Evolutionary conservation across 108 stramenopile species (phyloP).

Genomic region (Skeletonema potamos): DNA sequence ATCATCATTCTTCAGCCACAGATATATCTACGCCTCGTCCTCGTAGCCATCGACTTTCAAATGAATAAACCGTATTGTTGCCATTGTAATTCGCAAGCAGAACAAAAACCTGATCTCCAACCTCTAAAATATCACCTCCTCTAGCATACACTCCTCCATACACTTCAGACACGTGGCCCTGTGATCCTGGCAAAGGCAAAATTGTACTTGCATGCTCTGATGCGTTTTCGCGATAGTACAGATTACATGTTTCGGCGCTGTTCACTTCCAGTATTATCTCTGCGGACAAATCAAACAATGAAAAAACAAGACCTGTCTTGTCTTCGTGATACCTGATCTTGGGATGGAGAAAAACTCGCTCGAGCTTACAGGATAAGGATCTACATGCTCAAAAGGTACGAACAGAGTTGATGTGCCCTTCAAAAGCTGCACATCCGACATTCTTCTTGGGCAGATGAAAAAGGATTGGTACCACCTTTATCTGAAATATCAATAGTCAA

Average conservation of each 20-base stretch:
- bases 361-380: too few relatives aligned
- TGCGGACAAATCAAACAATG: too few relatives aligned
- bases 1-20: too few relatives aligned
- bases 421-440: too few relatives aligned
- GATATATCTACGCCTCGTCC: too few relatives aligned
- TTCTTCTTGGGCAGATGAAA: neutral
- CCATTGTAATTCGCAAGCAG: constrained; percentile 3
- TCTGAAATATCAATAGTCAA: neutral
- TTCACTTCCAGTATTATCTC: too few relatives aligned
- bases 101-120: neutral
- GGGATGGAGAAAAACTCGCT: too few relatives aligned
- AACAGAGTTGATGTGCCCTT: neutral
- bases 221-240: neutral
- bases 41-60: neutral
- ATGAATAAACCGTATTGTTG: constrained; percentile 1
- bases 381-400: too few relatives aligned
- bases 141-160: neutral
- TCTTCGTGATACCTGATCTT: too few relatives aligned
- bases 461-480: neutral
- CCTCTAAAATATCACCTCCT: neutral
- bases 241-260: neutral
- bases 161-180: neutral
- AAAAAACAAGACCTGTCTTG: too few relatives aligned
- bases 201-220: neutral
- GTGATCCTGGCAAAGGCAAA: constrained; percentile 2